Evolutionary conservation across 192 early-diverging fungal genomes (phyloP).

Genomic region (Spinellus fusiger): DNA sequence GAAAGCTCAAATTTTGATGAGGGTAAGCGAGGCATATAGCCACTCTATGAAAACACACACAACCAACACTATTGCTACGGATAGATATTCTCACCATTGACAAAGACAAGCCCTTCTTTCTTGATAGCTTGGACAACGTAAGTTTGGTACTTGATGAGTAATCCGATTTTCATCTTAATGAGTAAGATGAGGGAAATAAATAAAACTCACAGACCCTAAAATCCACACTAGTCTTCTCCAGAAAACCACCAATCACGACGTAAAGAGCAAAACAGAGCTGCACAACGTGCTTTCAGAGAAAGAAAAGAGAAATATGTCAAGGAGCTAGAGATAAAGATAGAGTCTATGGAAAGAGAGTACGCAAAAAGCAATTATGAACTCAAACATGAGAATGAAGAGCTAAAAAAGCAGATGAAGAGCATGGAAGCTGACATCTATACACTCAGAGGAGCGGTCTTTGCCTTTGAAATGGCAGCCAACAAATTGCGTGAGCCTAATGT

Average conservation of each 20-base stretch:
- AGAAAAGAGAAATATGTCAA: slow-evolving; percentile 80
- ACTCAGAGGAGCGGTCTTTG: slow-evolving; percentile 43
- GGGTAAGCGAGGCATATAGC: background rate
- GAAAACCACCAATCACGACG: slow-evolving; percentile 21
- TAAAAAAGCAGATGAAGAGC: slow-evolving; percentile 42
- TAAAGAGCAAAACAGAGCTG: slow-evolving; percentile 34
- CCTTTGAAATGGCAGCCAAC: slow-evolving; percentile 44
- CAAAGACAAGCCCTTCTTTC: too few species aligned
- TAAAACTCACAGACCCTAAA: background rate
- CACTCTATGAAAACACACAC: background rate
- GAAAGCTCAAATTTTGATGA: background rate
- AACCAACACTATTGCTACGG: too few species aligned
- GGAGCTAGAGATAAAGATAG: slow-evolving; percentile 70
- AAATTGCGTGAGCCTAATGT: slow-evolving; percentile 25
- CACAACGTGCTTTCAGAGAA: slow-evolving; percentile 71
- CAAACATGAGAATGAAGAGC: slow-evolving; percentile 38
- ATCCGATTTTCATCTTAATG: background rate
- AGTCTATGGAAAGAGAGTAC: slow-evolving; percentile 54
- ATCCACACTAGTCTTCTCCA: background rate
- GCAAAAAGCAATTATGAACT: slow-evolving; percentile 37
- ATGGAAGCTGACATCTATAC: slow-evolving; percentile 50
- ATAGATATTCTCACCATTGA: too few species aligned
- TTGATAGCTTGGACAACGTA: too few species aligned
- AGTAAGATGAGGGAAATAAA: background rate
- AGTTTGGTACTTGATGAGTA: too few species aligned